Evolutionary conservation across 305 asterid species (phyloP).

Genomic region (Fraxinus sp.): DNA sequence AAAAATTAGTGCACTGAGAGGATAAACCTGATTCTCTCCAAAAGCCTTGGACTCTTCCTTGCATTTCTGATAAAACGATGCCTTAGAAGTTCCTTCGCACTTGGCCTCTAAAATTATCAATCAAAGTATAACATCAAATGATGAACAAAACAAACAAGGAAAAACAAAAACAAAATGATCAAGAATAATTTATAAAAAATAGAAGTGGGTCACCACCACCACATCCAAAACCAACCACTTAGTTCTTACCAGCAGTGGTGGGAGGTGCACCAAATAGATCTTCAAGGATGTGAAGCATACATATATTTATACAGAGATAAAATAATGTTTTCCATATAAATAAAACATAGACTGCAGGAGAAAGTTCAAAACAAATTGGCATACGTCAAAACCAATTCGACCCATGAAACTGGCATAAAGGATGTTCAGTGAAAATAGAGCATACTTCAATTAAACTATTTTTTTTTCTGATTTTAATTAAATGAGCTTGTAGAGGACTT

Average conservation of each 20-base stretch:
- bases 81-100: slow-evolving; percentile 90
- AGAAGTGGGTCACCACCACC: slow-evolving; percentile 11
- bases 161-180: not conserved
- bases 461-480: not conserved
- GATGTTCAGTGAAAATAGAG: not conserved
- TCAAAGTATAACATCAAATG: slow-evolving; percentile 16
- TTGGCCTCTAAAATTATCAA: slow-evolving; percentile 60
- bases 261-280: slow-evolving; percentile 11
- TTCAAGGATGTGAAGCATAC: slow-evolving; percentile 23
- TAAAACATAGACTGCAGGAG: not conserved
- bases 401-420: not conserved
- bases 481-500: not conserved
- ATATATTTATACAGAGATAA: slow-evolving; percentile 2
- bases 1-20: slow-evolving; percentile 18
- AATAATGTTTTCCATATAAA: not conserved
- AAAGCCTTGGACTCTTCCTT: slow-evolving; percentile 81
- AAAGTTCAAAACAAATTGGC: not conserved
- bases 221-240: not conserved
- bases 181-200: slow-evolving; percentile 11
- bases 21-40: slow-evolving; percentile 86
- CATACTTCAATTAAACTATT: not conserved
- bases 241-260: not conserved
- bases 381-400: not conserved
- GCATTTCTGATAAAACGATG: slow-evolving; percentile 86
- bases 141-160: slow-evolving; percentile 21